Evolutionary conservation across 768 basidiomycete species (phyloP), one percentile per base, ranked within the genome.

Genomic region (Mrakia frigida): DNA sequence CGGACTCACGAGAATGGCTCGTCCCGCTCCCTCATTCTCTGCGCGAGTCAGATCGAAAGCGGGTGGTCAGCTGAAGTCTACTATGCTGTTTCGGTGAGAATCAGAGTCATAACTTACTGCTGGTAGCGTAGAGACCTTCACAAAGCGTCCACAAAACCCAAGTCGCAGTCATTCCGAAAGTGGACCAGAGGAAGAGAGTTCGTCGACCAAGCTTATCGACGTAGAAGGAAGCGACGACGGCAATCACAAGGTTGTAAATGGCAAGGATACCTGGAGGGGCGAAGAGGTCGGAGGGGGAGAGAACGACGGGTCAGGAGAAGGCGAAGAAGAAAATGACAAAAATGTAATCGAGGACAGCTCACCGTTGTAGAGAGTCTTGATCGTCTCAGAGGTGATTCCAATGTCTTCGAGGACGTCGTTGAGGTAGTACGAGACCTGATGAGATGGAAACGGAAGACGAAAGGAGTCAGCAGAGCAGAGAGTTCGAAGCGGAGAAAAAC

Each of bases 151-250:
- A 85, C n/a, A 25, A 81, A 10, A 84, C 86, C 85, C 89, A 91
- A 84, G 89, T 89, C 50, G 91, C 52, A 68, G 81, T 76, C 81
- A 82, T 83, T 50, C 82, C 82, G 37, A 73, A 76, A 11, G 88
- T 91, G 0, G 90, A 90, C 41, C 86, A 82, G 43, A 92, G 84
- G 82, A 91, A 92, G n/a, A 92, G 85, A 3, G 87, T 86, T 80
- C 91, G 85, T 76, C 91, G 88, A 39, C 92, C 91, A 63, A 89
- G 82, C 80, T 85, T 86, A 80, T 92, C 90, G 41, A 91, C 86
- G 23, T 90, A 83, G 80, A 90, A 84, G 28, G 91, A 87, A 39
- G 89, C 90, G 13, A 84, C 82, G 35, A 88, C 82, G 23, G 75
- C 75, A 56, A 74, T 63, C 6, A 31, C 39, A 18, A 91, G 85